Evolutionary conservation across 371 early-diverging fungal species (phyloP), one percentile per base, ranked within the genome.

Genomic region (Mortierella sp.): DNA sequence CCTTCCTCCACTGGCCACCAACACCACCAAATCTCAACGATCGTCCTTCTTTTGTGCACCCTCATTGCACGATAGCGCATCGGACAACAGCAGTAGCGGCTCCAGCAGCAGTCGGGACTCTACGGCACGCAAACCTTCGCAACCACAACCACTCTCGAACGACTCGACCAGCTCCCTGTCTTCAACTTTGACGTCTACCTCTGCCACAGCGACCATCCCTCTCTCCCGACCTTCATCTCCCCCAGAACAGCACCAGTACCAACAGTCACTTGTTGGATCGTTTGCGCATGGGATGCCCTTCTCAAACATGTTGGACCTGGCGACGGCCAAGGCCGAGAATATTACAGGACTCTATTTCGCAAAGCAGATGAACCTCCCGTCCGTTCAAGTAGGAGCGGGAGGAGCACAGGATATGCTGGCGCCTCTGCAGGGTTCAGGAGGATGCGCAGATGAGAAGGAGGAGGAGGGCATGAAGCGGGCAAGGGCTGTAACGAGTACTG

Each of bases 281-380:
- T 43, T 34, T 41, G 40, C 61, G 0, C 69, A 70, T 41, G 74
- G 63, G 52, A 65, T 80, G 13, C 70, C 76, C 4, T 80, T 80
- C 64, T 80, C 80, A 1, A 76, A 65, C 52, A 73, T 80, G 69
- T 39, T 80, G 37, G 80, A 80, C 37, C 48, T 80, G 31, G 80
- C 80, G 22, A 80, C 80, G 6, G 80, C 80, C 47, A 80, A 80
- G 48, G 80, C 80, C 2, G 80, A 80, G 24, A 80, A 80, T 41
- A 80, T 80, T 52, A 80, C 80, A 14, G 80, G 80, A 29, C 67
- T 80, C 22, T 80, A 80, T 53, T 80, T 68, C 73, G 80, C 73
- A 13, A 76, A 70, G 61, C 80, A 80, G 64, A 73, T 80, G 80
- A 75, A 76, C 29, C 34, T 70, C 2, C 45, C 45, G 39, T 24